Evolutionary conservation across 1,284 basidiomycete species (phyloP), one percentile per base, ranked within the genome.

Genomic region (Tausonia pullulans): DNA sequence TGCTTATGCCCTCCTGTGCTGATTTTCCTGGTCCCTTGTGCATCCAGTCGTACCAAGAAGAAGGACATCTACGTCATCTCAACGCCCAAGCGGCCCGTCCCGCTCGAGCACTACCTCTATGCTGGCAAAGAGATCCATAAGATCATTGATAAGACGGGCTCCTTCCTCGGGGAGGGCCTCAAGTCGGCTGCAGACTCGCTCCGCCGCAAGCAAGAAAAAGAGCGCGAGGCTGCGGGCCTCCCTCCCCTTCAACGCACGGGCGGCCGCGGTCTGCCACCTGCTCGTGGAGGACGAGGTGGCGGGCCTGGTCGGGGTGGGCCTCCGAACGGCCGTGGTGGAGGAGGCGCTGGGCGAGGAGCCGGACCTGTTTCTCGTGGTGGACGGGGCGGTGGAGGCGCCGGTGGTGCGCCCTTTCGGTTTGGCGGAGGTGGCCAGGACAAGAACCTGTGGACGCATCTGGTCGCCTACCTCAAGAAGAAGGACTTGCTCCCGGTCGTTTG

Each of bases 51-150:
- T 9, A 99, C 96, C 1, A 98, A 98, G 80, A 96, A 93, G 80
- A 98, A 98, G 77, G 93, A 98, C 71, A 97, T 99, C 66, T 98
- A 98, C 75, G 96, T 99, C 62, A 98, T 99, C 69, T 96, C 90
- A 39, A 99, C 96, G 0, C 85, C 88, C 1, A 94, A 98, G 76
- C 84, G 96, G 67, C 96, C 96, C 0, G 95, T 98, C 2, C 96
- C 96, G 2, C 81, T 99, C 51, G 95, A 98, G 75, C 96, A 98
- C 78, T 97, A 88, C 76, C 79, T 99, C 5, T 99, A 96, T 78
- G 92, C 94, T 1, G 90, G 91, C 10, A 84, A 87, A 68, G 92
- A 97, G 56, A 79, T 89, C 70, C 87, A 88, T 81, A 97, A 95
- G 77, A 91, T 98, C 67, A 90, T 98, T 41, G 87, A 97, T 73